phyloP scores from a whole-genome alignment of 257 asterid species.

The Plectranthus barbatus region DNA sequence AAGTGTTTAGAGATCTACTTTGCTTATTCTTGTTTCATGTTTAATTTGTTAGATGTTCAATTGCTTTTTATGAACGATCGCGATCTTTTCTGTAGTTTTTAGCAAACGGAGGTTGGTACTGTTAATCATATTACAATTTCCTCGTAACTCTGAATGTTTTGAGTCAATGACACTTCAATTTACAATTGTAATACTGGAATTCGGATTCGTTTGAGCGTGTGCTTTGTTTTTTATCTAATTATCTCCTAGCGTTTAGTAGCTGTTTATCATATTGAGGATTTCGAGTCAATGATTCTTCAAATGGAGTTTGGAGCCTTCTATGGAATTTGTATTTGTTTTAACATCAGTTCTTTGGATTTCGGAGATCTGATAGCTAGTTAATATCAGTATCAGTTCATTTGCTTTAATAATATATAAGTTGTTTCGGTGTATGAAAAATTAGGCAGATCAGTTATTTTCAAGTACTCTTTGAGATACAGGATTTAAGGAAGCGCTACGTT shows the following conservation, averaged over 20 bases:
- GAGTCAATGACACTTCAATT: not conserved
- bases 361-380: constrained; percentile 9
- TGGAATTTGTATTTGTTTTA: not conserved
- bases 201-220: not conserved
- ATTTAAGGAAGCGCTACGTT: not conserved
- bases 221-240: not conserved
- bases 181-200: constrained; percentile 3
- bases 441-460: not conserved
- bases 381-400: constrained; percentile 1
- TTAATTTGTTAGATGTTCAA: not conserved
- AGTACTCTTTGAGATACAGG: not conserved
- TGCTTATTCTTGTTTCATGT: not conserved
- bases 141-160: not conserved
- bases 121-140: not conserved
- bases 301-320: not conserved
- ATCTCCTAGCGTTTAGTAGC: not conserved
- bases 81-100: not conserved
- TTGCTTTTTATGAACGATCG: constrained; percentile 10
- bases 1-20: not conserved
- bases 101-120: not conserved
- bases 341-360: not conserved
- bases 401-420: not conserved
- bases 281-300: constrained; percentile 1
- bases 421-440: not conserved
- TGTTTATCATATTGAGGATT: not conserved